Evolutionary conservation across 441 rosid genomes (phyloP).

Genomic region (Erodium chrysanthum): DNA sequence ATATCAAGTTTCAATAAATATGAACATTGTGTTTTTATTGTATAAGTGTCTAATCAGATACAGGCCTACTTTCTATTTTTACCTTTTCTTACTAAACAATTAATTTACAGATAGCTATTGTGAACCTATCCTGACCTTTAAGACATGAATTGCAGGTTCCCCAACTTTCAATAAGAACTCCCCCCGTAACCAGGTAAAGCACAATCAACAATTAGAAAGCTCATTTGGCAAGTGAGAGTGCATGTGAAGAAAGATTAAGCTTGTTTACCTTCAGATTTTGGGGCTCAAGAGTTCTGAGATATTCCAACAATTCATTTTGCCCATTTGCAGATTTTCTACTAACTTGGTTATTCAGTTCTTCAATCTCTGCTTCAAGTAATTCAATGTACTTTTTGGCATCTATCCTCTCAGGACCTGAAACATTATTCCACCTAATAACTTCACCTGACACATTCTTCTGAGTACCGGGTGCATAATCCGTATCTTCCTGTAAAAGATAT

Average conservation of each 20-base stretch:
- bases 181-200: background rate
- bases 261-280: constrained; percentile 74
- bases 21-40: no score
- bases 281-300: constrained; percentile 83
- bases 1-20: no score
- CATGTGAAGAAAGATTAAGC: background rate
- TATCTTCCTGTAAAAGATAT: constrained; percentile 36
- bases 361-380: constrained; percentile 88
- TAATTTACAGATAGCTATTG: no score
- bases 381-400: constrained; percentile 89
- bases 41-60: no score
- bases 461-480: constrained; percentile 80
- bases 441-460: constrained; percentile 93
- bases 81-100: no score
- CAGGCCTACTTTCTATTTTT: no score
- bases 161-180: no score
- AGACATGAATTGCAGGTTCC: no score
- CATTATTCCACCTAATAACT: constrained; percentile 79
- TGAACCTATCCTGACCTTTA: no score
- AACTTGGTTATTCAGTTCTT: constrained; percentile 71
- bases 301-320: constrained; percentile 75
- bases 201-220: background rate
- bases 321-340: constrained; percentile 54
- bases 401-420: constrained; percentile 79
- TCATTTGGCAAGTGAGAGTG: no score